Evolutionary conservation across 116 monocot species (phyloP), one percentile per base, ranked within the genome.

Genomic region (Posidonia oceanica): DNA sequence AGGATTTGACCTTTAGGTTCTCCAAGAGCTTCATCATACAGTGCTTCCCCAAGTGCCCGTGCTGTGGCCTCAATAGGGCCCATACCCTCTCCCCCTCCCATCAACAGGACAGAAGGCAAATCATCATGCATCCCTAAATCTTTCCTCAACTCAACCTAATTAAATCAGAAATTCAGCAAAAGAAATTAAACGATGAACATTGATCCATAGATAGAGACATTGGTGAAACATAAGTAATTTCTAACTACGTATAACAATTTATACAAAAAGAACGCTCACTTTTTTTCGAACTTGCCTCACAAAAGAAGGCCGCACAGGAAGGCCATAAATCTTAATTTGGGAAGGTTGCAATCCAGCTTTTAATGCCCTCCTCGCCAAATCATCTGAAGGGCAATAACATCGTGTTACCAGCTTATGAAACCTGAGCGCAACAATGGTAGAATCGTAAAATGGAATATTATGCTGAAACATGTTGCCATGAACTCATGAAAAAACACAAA

Each of bases 71-170:
- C 98, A 75, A 99, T 93, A 64, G 98, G 98, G 36, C 98, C 98
- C 98, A 99, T 99, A 57, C 98, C 98, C 75, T 99, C 98, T 42
- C 98, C 98, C 61, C 98, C 98, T 66, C 98, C 98, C 98, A 99
- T 99, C 62, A 99, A 62, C 62, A 99, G 63, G 60, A 99, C 98
- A 70, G 93, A 88, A 74, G 98, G 98, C 63, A 99, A 73, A 66
- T 86, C 79, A 71, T 82, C 87, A 78, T 93, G 86, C 93, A 99
- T 90, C 14, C 90, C 90, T 22, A 93, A 75, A 66, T 99, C 88
- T 81, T 80, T 90, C 73, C 88, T 77, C 61, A 99, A 61, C 63
- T 86, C 86, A 71, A 67, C 81, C 98, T 99, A 71, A 54, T 22
- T 12, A 68, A 62, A 16, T 29, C 48, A 38, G 48, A 72, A 66